A percentile compares a stretch with the other conserved stretches of the same genome.
These are phyloP conservation scores for Thecaphora thlaspeos DNA, from an alignment of 1,284 basidiomycete genomes.

Conservation along the genomic window DNA sequence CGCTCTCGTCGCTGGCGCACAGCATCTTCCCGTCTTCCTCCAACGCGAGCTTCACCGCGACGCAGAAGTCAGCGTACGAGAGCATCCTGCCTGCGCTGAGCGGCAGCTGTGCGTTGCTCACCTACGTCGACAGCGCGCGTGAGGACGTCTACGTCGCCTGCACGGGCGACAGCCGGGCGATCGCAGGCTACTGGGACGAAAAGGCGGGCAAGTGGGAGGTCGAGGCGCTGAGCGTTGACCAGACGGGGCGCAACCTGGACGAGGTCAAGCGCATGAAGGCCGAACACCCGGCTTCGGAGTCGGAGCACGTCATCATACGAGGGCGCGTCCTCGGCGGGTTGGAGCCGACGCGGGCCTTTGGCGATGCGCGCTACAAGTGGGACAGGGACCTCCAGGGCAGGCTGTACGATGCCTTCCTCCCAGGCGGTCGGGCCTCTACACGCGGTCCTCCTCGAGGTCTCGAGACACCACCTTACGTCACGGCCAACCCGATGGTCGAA, in stretches of 20 bases:
- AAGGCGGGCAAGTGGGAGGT: slow-evolving; percentile 70
- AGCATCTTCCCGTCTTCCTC: slow-evolving; percentile 50
- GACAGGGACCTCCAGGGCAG: slow-evolving; percentile 57
- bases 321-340: slow-evolving; percentile 74
- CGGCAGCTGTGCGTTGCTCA: slow-evolving; percentile 53
- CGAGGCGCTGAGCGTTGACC: slow-evolving; percentile 89
- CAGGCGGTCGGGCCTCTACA: slow-evolving; percentile 30
- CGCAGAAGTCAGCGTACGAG: slow-evolving; percentile 53
- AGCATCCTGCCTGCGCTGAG: slow-evolving; percentile 51
- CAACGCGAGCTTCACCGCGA: slow-evolving; percentile 41
- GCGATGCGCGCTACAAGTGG: slow-evolving; percentile 90
- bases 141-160: slow-evolving; percentile 65
- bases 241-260: slow-evolving; percentile 85
- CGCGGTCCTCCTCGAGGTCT: slow-evolving; percentile 43
- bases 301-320: slow-evolving; percentile 74
- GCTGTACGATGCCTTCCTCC: slow-evolving; percentile 58
- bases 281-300: slow-evolving; percentile 77
- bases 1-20: slow-evolving; percentile 50
- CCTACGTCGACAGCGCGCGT: slow-evolving; percentile 54
- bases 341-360: slow-evolving; percentile 90
- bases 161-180: slow-evolving; percentile 90
- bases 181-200: slow-evolving; percentile 79
- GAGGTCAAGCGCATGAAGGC: slow-evolving; percentile 75
- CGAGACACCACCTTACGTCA: slow-evolving; percentile 82
- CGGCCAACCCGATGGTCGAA: slow-evolving; percentile 69